Evolutionary conservation across 176 grass and related monocot genomes (phyloP).

Genomic region (Avena atlantica): DNA sequence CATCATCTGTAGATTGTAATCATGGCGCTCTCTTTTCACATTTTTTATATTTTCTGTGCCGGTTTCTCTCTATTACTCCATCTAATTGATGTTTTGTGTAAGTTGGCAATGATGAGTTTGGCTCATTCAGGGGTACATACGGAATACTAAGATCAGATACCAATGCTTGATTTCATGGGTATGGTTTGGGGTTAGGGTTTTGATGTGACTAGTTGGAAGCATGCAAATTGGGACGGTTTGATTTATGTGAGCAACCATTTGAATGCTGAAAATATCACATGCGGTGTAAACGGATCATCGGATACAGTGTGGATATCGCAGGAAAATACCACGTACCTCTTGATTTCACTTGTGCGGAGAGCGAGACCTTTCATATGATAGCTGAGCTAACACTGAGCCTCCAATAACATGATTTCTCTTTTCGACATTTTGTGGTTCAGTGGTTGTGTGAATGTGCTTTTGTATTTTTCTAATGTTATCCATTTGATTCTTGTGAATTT

Average conservation of each 20-base stretch:
- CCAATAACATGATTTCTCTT: neutral
- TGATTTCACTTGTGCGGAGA: neutral
- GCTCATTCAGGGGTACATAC: neutral
- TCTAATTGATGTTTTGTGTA: neutral
- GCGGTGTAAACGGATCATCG: neutral
- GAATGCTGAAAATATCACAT: neutral
- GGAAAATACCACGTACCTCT: neutral
- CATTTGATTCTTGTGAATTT: neutral
- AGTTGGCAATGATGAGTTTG: neutral
- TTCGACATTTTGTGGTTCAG: neutral
- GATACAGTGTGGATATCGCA: neutral
- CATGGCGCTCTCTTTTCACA: neutral
- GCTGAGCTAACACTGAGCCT: slow-evolving; percentile 19
- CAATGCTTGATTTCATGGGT: neutral
- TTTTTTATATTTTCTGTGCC: neutral
- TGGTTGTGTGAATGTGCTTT: neutral
- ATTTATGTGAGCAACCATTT: neutral
- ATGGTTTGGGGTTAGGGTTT: slow-evolving; percentile 16
- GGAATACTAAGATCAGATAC: neutral
- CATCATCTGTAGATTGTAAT: neutral
- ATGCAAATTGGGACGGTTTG: neutral
- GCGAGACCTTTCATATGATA: neutral
- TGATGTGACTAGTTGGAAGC: neutral
- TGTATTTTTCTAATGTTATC: neutral
- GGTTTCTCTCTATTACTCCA: neutral